These are phyloP conservation scores for Wallacemonas sp. DNA, from an alignment of 208 protist genomes.

Conservation along the genomic window DNA sequence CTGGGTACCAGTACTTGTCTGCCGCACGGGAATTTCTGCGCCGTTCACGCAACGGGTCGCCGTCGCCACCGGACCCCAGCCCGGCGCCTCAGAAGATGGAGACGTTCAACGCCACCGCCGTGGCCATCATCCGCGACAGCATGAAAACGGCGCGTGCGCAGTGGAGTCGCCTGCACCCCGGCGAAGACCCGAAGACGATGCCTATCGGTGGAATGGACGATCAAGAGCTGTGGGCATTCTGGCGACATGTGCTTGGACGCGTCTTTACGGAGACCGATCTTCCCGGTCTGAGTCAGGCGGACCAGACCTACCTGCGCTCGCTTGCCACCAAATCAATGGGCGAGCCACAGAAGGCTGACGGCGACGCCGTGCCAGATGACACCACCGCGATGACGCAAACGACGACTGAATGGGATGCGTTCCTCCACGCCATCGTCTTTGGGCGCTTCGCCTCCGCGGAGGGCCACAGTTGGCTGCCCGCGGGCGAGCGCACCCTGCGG, in stretches of 20 bases:
- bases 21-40: constrained; percentile 42
- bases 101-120: not conserved
- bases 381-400: not conserved
- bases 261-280: constrained; percentile 4
- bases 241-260: constrained; percentile 34
- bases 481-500: constrained; percentile 40
- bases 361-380: constrained; percentile 2
- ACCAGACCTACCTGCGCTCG: not conserved
- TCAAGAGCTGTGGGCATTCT: constrained; percentile 31
- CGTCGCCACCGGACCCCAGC: constrained; percentile 11
- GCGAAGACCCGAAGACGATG: constrained; percentile 46
- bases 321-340: not conserved
- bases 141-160: constrained; percentile 11
- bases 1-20: constrained; percentile 59
- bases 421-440: constrained; percentile 26
- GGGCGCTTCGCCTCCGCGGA: constrained; percentile 40
- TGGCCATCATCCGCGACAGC: constrained; percentile 9
- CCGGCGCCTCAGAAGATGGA: constrained; percentile 5
- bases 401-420: not conserved
- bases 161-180: constrained; percentile 14
- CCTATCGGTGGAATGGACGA: constrained; percentile 47
- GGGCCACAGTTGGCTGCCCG: constrained; percentile 52
- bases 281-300: not conserved
- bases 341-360: not conserved
- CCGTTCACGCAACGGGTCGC: not conserved